Conservation (phyloP, 345 rosid genomes). For the Eutrema heterophyllum region DNA sequence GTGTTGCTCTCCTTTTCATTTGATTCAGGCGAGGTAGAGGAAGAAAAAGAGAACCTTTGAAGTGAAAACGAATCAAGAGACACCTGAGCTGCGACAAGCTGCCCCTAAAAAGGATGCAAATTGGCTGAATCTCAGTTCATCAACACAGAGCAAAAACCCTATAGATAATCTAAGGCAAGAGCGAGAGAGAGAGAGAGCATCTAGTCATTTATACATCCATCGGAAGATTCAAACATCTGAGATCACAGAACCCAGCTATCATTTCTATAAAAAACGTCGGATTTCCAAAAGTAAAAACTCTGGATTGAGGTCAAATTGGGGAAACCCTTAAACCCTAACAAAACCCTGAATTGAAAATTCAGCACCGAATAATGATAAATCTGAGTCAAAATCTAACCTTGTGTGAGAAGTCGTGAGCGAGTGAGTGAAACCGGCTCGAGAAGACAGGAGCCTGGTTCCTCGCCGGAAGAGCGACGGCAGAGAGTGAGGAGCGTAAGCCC, state of each 20-base stretch:
- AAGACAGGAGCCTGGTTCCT: constrained; percentile 28
- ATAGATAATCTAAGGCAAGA: constrained; percentile 14
- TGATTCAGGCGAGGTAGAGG: constrained; percentile 54
- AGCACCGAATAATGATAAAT: not conserved
- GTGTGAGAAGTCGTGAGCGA: constrained; percentile 26
- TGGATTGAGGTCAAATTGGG: not conserved
- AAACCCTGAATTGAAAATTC: constrained; percentile 27
- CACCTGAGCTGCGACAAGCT: constrained; percentile 41
- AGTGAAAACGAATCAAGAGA: constrained; percentile 32
- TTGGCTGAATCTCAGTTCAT: constrained; percentile 23
- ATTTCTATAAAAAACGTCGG: not conserved
- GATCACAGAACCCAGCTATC: not conserved
- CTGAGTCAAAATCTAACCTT: constrained; percentile 31
- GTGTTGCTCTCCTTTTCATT: constrained; percentile 38
- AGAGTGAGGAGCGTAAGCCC: constrained; percentile 39
- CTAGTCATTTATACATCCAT: not conserved
- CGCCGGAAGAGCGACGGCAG: constrained; percentile 38
- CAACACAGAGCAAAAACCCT: constrained; percentile 6
- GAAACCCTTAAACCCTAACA: constrained; percentile 48
- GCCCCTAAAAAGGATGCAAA: constrained; percentile 18
- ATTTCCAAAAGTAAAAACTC: not conserved
- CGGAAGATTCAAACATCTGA: not conserved
- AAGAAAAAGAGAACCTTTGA: constrained; percentile 48
- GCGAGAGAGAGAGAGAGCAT: not conserved
- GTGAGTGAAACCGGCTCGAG: constrained; percentile 36